A percentile compares a stretch with the other conserved stretches of the same genome.
Conservation (phyloP, 2,329 filamentous ascomycete genomes). For the Nemania sp. region DNA sequence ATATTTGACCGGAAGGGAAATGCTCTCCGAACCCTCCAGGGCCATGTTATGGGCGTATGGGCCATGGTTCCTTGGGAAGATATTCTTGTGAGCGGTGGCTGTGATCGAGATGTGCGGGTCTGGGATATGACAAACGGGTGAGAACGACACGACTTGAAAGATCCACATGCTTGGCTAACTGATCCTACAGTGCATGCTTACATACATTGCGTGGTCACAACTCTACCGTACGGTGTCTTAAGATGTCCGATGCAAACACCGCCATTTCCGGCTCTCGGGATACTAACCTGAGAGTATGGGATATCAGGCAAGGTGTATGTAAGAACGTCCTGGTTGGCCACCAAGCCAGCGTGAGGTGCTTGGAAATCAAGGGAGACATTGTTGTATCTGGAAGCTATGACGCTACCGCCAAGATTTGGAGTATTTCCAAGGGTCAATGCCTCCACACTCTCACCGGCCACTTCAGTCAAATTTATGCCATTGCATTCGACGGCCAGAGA, state of each 20-base stretch:
- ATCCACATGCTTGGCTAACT: slow-evolving; percentile 36
- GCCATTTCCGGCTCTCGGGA: slow-evolving; percentile 96
- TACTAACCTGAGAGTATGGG: slow-evolving; percentile 93
- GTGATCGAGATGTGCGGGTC: slow-evolving; percentile 93
- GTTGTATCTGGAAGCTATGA: slow-evolving; percentile 99
- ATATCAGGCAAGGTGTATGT: slow-evolving; percentile 85
- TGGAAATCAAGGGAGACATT: slow-evolving; percentile 94
- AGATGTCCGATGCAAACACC: slow-evolving; percentile 93
- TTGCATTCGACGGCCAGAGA: slow-evolving; percentile 91
- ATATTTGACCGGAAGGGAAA: slow-evolving; percentile 93
- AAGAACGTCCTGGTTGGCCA: slow-evolving; percentile 92
- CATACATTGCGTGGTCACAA: slow-evolving; percentile 93
- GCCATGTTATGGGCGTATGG: slow-evolving; percentile 99
- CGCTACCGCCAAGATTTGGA: slow-evolving; percentile 96
- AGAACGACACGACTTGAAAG: slow-evolving; percentile 37
- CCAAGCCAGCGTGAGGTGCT: slow-evolving; percentile 90
- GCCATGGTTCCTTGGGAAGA: slow-evolving; percentile 99
- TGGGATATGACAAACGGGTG: slow-evolving; percentile 96
- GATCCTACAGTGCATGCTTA: slow-evolving; percentile 64
- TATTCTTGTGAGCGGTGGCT: slow-evolving; percentile 91
- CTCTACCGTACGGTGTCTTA: slow-evolving; percentile 92
- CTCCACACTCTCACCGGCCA: slow-evolving; percentile 88
- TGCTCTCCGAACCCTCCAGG: slow-evolving; percentile 84
- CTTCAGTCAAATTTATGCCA: slow-evolving; percentile 98
- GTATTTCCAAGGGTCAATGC: slow-evolving; percentile 92